These are phyloP conservation scores for Daldinia caldariorum DNA, from an alignment of 495 filamentous ascomycete genomes.

Conservation along the genomic window DNA sequence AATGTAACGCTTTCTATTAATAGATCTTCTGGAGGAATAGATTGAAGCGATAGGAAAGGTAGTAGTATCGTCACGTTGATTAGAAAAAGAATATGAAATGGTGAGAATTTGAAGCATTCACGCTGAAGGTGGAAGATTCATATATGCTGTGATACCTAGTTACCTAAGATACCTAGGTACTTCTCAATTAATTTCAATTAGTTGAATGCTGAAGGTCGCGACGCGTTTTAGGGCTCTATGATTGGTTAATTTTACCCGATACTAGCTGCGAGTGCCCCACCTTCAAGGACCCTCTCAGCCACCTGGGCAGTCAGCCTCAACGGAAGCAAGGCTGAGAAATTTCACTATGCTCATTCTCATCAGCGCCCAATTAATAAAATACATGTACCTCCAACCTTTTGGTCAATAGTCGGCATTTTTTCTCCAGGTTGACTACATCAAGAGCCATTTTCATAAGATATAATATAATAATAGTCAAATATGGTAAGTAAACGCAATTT, in stretches of 20 bases:
- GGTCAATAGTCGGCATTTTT: constrained; percentile 7
- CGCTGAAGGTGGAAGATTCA: not conserved
- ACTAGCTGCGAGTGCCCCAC: not conserved
- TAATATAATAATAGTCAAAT: constrained; percentile 45
- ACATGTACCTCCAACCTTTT: not conserved
- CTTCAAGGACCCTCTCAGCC: constrained; percentile 19
- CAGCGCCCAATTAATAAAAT: constrained; percentile 10
- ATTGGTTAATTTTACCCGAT: not conserved
- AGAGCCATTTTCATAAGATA: not conserved
- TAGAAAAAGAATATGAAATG: constrained; percentile 5
- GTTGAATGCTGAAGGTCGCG: constrained; percentile 11
- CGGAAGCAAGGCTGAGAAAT: constrained; percentile 35
- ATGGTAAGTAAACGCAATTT: constrained; percentile 40
- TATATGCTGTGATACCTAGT: not conserved
- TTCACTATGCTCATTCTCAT: constrained; percentile 11
- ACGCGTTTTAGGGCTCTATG: constrained; percentile 4
- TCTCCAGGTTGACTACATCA: not conserved
- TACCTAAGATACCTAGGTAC: not conserved
- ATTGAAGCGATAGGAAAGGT: not conserved
- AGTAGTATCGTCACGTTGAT: not conserved
- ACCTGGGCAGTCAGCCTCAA: constrained; percentile 35
- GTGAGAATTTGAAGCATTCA: not conserved
- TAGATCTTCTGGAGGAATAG: not conserved
- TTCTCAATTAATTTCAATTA: constrained; percentile 5
- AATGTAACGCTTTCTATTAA: not conserved